Percentiles rank a stretch among this genome's conserved stretches.
Evolutionary conservation across 495 filamentous ascomycete genomes (phyloP).

Genomic region (Penicillium crystallinum): DNA sequence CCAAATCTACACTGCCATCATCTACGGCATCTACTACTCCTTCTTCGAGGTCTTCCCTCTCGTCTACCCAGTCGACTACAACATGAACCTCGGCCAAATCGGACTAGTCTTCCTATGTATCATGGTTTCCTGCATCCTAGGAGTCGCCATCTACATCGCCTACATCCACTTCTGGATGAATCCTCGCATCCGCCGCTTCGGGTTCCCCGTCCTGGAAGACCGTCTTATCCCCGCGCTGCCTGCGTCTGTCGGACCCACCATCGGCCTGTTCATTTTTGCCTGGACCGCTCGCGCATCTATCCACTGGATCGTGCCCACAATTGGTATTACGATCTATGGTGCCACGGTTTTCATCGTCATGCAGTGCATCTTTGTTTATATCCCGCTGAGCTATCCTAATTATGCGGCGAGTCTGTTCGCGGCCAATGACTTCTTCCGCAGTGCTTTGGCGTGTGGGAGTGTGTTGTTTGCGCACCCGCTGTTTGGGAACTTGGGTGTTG

Average conservation of each 20-base stretch:
- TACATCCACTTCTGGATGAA: conserved; percentile 52
- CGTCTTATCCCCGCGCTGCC: conserved; percentile 53
- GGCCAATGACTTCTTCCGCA: conserved; percentile 55
- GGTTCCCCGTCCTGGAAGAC: too few relatives aligned
- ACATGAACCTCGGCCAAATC: conserved; percentile 55
- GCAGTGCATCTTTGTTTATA: conserved; percentile 62
- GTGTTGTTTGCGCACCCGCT: conserved; percentile 54
- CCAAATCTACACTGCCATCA: conserved; percentile 56
- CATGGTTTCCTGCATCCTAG: conserved; percentile 51
- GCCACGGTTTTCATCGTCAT: conserved; percentile 46
- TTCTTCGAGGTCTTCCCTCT: conserved; percentile 73
- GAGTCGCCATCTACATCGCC: conserved; percentile 45
- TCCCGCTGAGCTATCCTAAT: conserved; percentile 56
- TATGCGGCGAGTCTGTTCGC: conserved; percentile 60
- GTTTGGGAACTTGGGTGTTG: conserved; percentile 54
- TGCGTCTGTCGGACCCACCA: conserved; percentile 47
- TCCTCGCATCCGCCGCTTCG: conserved; percentile 41
- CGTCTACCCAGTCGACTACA: conserved; percentile 60
- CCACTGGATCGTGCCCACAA: conserved; percentile 58
- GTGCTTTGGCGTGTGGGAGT: conserved; percentile 50
- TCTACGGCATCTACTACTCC: conserved; percentile 64
- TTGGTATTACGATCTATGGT: conserved; percentile 55
- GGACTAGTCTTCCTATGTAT: conserved; percentile 64
- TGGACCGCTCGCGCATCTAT: conserved; percentile 53
- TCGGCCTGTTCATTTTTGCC: conserved; percentile 59